Percentiles rank a stretch among this genome's conserved stretches.
These are phyloP conservation scores for Fusarium miscanthi DNA, from an alignment of 2,329 filamentous ascomycete genomes.

Conservation along the genomic window DNA sequence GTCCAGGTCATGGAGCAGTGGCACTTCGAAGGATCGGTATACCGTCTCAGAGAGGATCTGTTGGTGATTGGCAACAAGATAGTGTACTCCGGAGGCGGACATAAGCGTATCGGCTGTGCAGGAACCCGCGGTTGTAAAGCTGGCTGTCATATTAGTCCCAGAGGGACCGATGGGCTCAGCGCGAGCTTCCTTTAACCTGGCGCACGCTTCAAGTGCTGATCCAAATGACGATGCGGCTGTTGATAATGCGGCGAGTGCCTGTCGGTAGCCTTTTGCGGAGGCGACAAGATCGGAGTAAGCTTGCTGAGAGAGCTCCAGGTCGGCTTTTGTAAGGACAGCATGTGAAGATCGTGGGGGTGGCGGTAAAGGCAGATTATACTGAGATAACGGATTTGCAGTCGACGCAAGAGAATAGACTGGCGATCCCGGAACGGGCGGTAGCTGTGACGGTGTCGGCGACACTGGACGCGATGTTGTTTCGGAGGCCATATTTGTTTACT, in stretches of 20 bases:
- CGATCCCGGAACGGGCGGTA: slow-evolving; percentile 70
- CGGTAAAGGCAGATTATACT: slow-evolving; percentile 70
- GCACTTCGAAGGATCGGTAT: slow-evolving; percentile 75
- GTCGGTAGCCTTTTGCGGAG: slow-evolving; percentile 72
- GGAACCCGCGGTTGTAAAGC: slow-evolving; percentile 60
- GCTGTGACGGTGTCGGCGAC: slow-evolving; percentile 65
- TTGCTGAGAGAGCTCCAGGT: slow-evolving; percentile 70
- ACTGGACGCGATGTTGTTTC: slow-evolving; percentile 50
- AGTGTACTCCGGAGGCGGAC: slow-evolving; percentile 72
- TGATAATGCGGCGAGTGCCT: slow-evolving; percentile 70
- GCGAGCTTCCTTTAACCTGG: slow-evolving; percentile 74
- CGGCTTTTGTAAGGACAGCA: slow-evolving; percentile 70
- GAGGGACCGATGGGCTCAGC: slow-evolving; percentile 64
- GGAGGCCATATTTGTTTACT: slow-evolving; percentile 49
- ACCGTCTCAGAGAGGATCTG: slow-evolving; percentile 76
- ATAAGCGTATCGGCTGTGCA: slow-evolving; percentile 74
- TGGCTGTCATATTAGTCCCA: slow-evolving; percentile 55
- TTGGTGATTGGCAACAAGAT: slow-evolving; percentile 76
- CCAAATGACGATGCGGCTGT: slow-evolving; percentile 72
- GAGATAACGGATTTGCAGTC: slow-evolving; percentile 68
- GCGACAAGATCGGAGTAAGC: slow-evolving; percentile 71
- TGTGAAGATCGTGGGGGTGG: slow-evolving; percentile 68
- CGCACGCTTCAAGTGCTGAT: slow-evolving; percentile 73
- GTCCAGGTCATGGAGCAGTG: slow-evolving; percentile 75
- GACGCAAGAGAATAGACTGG: slow-evolving; percentile 73